Evolutionary conservation across 176 grass and related monocot genomes (phyloP).

Genomic region (Dendrocalamus sinicus): DNA sequence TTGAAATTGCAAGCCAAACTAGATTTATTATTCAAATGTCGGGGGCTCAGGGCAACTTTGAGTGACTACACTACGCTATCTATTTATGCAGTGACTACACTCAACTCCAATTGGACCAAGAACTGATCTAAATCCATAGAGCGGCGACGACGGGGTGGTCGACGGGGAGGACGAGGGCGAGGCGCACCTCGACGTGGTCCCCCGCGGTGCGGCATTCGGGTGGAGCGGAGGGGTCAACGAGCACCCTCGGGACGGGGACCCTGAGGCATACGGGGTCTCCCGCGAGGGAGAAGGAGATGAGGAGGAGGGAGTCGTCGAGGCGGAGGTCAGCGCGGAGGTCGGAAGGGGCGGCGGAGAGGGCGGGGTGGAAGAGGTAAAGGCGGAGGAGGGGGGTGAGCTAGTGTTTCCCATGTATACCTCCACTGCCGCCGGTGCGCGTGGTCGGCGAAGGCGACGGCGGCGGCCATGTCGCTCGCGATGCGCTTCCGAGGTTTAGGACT

Average conservation of each 20-base stretch:
- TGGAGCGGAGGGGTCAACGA: slow-evolving; percentile 57
- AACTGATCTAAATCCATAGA: background rate
- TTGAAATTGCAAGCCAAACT: background rate
- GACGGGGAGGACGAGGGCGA: slow-evolving; percentile 66
- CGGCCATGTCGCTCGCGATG: slow-evolving; percentile 30
- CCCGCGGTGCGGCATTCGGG: slow-evolving; percentile 44
- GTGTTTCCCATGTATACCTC: slow-evolving; percentile 60
- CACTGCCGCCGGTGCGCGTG: slow-evolving; percentile 37
- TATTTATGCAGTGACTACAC: background rate
- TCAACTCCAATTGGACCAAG: background rate
- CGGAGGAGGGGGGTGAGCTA: slow-evolving; percentile 57
- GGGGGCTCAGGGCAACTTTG: background rate
- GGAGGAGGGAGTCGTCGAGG: slow-evolving; percentile 53
- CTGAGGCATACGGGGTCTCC: slow-evolving; percentile 42
- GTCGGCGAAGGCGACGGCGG: slow-evolving; percentile 29
- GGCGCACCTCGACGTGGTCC: slow-evolving; percentile 68
- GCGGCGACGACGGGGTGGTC: slow-evolving; percentile 62
- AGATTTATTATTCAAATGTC: background rate
- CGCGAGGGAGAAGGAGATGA: slow-evolving; percentile 54
- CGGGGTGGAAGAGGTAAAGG: slow-evolving; percentile 58
- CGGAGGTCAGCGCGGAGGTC: slow-evolving; percentile 55
- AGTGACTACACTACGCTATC: background rate
- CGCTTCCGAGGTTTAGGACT: background rate
- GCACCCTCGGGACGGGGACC: slow-evolving; percentile 64
- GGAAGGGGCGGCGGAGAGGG: slow-evolving; percentile 7